Base-by-base conservation (phyloP, 2,329 filamentous ascomycete species). In the Colletotrichum graminicola region DNA sequence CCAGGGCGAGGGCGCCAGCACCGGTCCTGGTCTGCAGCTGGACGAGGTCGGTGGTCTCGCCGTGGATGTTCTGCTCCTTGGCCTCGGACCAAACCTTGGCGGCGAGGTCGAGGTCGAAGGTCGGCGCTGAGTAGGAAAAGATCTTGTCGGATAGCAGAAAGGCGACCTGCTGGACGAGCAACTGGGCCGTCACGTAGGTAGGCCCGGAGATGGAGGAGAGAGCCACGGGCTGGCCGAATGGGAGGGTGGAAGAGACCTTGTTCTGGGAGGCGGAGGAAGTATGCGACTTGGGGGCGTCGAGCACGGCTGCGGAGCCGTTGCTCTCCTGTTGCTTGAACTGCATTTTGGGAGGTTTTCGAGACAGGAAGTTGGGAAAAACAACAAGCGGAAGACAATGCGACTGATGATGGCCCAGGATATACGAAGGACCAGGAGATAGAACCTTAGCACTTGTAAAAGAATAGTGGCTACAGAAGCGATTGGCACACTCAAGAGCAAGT, bases 111-210 rank as follows among this genome's bases (percentile, higher is more conserved):
- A 99, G 88, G 79, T 97, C 93, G 78, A 98, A 98, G 18, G 94
- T 93, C 78, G 97, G 93, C 36, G 95, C 94, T 3, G 95, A 98
- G 86, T 97, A 98, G 67, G 95, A 93, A 85, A 97, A 99, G 84
- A 98, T 91, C 87, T 97, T 97, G 86, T 98, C 95, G 67, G 95
- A 98, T 73, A 99, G 88, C 74, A 93, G 90, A 84, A 97, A 99
- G 73, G 95, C 94, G 75, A 98, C 92, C 83, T 99, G 96, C 85
- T 99, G 96, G 75, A 98, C 92, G 67, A 99, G 89, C 29, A 94
- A 91, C 84, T 99, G 96, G 39, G 94, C 93, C 51, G 95, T 98
- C 73, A 95, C 89, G 83, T 99, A 99, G 67, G 93, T 96, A 75
- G 95, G 93, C 21, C 95, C 96, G 72, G 89, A 91, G 81, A 98